Base-by-base conservation (phyloP, 2,329 filamentous ascomycete species). In the Pseudophaeomoniella oleicola region DNA sequence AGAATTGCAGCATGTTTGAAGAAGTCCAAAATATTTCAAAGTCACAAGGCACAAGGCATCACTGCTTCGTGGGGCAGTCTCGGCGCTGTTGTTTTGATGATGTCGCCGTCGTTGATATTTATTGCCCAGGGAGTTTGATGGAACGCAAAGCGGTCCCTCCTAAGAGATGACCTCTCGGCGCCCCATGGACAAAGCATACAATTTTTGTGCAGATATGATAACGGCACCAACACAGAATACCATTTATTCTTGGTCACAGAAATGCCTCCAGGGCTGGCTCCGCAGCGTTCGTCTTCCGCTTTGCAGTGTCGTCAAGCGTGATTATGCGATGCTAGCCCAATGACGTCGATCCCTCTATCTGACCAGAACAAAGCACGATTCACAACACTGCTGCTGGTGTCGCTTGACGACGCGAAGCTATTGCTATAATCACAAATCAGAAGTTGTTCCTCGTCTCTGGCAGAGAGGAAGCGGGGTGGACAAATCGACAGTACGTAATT, bases 91-190 rank as follows among this genome's bases (percentile, higher is more conserved):
- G n/a, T n/a, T n/a, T n/a, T n/a, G n/a, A n/a, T 39, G 36, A 32
- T 39, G 32, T 33, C 19, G 32, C 30, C 39, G 34, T 38, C 40
- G 44, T 50, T 57, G 57, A n/a, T n/a, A n/a, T n/a, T n/a, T n/a
- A n/a, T n/a, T n/a, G n/a, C 58, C 56, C 59, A 58, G 55, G 57
- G 60, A 60, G 60, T 56, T 60, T 57, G 56, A 64, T 64, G 61
- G 61, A 65, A 66, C 60, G 62, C 62, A 63, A 63, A 63, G 55
- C 58, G 58, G 60, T 56, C 61, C 63, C 62, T 64, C 62, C 60
- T 41, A 48, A 52, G 62, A 65, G 62, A 49, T 58, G 60, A 64
- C 60, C 60, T 58, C 62, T 62, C 49, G 45, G 60, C 61, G 60
- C 63, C 60, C 62, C 62, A 64, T 59, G 61, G n/a, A 27, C 22